These are phyloP conservation scores for Leishmania lainsoni DNA, from an alignment of 208 protist genomes.

Conservation along the genomic window DNA sequence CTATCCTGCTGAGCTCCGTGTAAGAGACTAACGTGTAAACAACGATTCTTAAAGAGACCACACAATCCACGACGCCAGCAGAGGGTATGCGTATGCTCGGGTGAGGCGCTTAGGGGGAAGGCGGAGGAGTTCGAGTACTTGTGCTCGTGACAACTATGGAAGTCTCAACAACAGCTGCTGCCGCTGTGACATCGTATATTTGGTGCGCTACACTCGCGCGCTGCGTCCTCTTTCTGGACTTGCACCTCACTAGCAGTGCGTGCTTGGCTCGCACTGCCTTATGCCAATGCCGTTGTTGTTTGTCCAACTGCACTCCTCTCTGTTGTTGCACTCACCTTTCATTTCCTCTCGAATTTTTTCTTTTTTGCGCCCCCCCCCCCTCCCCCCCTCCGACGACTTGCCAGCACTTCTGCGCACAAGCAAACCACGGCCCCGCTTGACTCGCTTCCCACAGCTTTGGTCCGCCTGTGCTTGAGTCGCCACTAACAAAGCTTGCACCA, in stretches of 20 bases:
- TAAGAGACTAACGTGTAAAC: neutral
- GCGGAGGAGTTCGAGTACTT: neutral
- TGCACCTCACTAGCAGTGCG: neutral
- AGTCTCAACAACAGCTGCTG: neutral
- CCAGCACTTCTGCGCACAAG: neutral
- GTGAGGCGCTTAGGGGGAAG: neutral
- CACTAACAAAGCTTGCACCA: neutral
- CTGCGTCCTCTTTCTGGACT: neutral
- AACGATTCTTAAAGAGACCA: neutral
- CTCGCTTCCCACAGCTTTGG: neutral
- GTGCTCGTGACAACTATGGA: neutral
- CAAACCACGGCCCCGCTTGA: neutral
- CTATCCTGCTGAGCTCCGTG: neutral
- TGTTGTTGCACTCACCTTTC: neutral
- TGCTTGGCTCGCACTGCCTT: neutral
- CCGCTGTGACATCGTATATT: neutral
- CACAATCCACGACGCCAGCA: neutral
- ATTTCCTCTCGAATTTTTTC: neutral
- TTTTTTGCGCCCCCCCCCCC: too few relatives aligned
- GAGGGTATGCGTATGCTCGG: too few relatives aligned
- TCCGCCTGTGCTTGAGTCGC: neutral
- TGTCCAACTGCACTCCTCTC: neutral
- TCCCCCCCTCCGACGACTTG: too few relatives aligned
- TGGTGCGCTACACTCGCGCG: neutral
- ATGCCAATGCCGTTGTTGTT: neutral